phyloP scores from a whole-genome alignment of 1,284 basidiomycete species.

The Apiotrichum veenhuisii region DNA sequence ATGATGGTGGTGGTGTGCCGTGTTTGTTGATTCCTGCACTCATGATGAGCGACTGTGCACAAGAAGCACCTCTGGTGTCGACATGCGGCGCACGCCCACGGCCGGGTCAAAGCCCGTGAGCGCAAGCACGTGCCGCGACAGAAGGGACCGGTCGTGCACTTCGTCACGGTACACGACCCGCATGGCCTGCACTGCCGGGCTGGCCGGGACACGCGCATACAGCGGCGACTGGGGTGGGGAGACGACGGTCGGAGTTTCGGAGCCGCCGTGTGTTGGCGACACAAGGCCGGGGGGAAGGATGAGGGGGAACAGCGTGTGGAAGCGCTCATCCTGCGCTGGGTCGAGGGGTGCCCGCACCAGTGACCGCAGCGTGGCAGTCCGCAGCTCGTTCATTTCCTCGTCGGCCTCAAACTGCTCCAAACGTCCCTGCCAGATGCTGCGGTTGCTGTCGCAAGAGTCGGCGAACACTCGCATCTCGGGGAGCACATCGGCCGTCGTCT shows the following conservation, averaged over 20 bases:
- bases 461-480: conserved; percentile 67
- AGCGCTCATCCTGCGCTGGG: conserved; percentile 40
- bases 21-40: no score
- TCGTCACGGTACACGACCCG: conserved; percentile 15
- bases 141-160: conserved; percentile 8
- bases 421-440: conserved; percentile 62
- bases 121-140: conserved; percentile 13
- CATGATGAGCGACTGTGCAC: conserved; percentile 4
- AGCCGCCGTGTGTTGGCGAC: conserved; percentile 7
- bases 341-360: conserved; percentile 5
- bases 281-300: conserved; percentile 39
- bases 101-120: conserved; percentile 13
- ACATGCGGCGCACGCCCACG: conserved; percentile 10
- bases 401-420: conserved; percentile 50
- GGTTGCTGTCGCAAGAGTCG: conserved; percentile 62
- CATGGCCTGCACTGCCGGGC: conserved; percentile 8
- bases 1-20: no score
- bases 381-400: conserved; percentile 7
- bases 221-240: conserved; percentile 7
- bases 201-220: not conserved
- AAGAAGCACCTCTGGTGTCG: conserved; percentile 14
- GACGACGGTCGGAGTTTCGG: conserved; percentile 15
- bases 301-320: conserved; percentile 50
- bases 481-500: conserved; percentile 65
- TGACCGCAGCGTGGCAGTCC: conserved; percentile 17